phyloP scores from a whole-genome alignment of 2,329 filamentous ascomycete species.

The Microdochium bolleyi region DNA sequence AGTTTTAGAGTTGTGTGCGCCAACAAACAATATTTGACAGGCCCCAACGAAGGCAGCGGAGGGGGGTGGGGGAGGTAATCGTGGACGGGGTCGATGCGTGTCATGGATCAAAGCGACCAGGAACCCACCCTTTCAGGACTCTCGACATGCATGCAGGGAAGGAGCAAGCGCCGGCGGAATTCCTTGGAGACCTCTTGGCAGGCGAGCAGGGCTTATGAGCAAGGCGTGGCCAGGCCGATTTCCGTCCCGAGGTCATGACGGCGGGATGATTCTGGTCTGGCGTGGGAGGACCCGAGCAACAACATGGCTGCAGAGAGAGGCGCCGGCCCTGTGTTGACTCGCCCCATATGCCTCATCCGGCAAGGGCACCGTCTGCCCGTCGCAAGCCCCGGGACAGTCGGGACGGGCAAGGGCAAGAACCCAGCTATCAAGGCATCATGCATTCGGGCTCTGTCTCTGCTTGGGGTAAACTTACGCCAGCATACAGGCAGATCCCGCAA shows the following conservation, averaged over 20 bases:
- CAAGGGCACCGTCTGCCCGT: background rate
- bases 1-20: background rate
- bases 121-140: too few relatives aligned
- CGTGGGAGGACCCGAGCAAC: background rate
- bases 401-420: background rate
- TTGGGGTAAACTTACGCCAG: too few relatives aligned
- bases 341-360: background rate
- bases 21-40: background rate
- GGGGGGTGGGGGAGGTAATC: background rate
- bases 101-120: background rate
- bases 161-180: background rate
- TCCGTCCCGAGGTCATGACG: background rate
- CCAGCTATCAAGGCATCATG: background rate
- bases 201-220: background rate
- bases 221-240: background rate
- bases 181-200: background rate
- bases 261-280: background rate
- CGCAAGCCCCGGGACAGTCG: background rate
- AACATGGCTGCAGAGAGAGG: background rate
- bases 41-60: background rate
- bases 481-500: background rate
- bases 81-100: background rate
- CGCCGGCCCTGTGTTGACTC: background rate
- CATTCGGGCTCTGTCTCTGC: background rate
- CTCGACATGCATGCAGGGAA: background rate